Conservation (phyloP, 495 filamentous ascomycete species). For the Talaromyces adpressus region DNA sequence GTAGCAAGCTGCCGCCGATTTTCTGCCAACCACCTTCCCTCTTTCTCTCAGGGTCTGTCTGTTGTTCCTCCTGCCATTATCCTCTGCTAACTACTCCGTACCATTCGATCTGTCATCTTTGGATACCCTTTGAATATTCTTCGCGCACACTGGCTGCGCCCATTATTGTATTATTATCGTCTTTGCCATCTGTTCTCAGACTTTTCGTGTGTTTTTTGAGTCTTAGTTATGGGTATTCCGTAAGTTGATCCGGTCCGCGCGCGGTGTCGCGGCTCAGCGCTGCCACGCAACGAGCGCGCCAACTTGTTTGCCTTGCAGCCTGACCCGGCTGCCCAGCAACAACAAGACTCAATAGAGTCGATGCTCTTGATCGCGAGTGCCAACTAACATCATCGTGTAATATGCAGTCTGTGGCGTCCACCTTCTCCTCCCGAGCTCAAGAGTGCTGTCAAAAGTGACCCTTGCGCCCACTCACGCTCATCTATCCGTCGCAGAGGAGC, state of each 20-base stretch:
- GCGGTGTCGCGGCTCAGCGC: slow-evolving; percentile 13
- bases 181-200: background rate
- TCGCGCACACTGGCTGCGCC: background rate
- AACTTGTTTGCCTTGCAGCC: slow-evolving; percentile 15
- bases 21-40: background rate
- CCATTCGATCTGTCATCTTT: background rate
- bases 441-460: slow-evolving; percentile 46
- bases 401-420: slow-evolving; percentile 50
- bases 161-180: background rate
- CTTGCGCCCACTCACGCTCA: slow-evolving; percentile 59
- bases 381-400: background rate
- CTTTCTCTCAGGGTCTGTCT: background rate
- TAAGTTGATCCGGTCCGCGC: slow-evolving; percentile 41
- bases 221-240: slow-evolving; percentile 67
- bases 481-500: slow-evolving; percentile 57
- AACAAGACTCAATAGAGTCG: background rate
- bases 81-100: background rate
- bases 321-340: background rate
- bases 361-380: background rate
- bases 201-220: background rate
- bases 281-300: slow-evolving; percentile 17
- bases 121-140: background rate
- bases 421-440: slow-evolving; percentile 44
- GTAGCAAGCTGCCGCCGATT: background rate
- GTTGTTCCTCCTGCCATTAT: background rate